Conservation (phyloP, 2,329 filamentous ascomycete species). For the Harringtonia aguacate region DNA sequence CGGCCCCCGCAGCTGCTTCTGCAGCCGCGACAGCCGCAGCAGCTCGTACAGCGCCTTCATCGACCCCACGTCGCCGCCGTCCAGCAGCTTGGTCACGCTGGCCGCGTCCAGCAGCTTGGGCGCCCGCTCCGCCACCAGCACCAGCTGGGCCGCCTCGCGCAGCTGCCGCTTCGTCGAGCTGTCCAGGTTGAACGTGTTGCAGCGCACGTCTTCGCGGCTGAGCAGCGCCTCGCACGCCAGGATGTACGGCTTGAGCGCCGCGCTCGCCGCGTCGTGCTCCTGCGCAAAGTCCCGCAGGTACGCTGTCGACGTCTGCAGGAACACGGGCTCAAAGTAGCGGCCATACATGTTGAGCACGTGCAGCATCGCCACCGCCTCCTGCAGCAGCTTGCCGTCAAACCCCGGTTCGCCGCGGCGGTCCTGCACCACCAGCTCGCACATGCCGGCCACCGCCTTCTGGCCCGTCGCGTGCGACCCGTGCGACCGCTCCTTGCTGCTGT, state of each 20-base stretch:
- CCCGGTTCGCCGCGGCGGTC: constrained; percentile 51
- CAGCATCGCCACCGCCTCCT: constrained; percentile 69
- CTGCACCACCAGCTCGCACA: constrained; percentile 64
- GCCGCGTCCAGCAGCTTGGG: constrained; percentile 53
- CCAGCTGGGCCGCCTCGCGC: constrained; percentile 60
- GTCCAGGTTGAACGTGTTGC: constrained; percentile 72
- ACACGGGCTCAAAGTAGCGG: constrained; percentile 65
- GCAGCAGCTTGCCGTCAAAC: constrained; percentile 57
- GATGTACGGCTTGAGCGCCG: constrained; percentile 64
- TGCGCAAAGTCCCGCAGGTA: constrained; percentile 65
- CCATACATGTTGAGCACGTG: constrained; percentile 76
- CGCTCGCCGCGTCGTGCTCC: constrained; percentile 44
- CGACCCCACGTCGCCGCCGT: constrained; percentile 56
- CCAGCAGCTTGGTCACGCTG: constrained; percentile 63
- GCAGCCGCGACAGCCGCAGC: constrained; percentile 60
- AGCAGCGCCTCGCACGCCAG: constrained; percentile 58
- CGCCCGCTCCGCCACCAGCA: constrained; percentile 59
- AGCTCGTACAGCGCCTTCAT: constrained; percentile 70
- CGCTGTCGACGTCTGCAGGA: constrained; percentile 54
- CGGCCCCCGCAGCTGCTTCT: constrained; percentile 56
- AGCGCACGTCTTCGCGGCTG: constrained; percentile 60
- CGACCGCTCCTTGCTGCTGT: constrained; percentile 7
- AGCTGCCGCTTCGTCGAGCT: constrained; percentile 71
- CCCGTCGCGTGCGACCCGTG: constrained; percentile 18
- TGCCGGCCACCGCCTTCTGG: constrained; percentile 39